Evolutionary conservation across 1,284 basidiomycete genomes (phyloP), one percentile per base, ranked within the genome.

Genomic region (Caloboletus firmus): DNA sequence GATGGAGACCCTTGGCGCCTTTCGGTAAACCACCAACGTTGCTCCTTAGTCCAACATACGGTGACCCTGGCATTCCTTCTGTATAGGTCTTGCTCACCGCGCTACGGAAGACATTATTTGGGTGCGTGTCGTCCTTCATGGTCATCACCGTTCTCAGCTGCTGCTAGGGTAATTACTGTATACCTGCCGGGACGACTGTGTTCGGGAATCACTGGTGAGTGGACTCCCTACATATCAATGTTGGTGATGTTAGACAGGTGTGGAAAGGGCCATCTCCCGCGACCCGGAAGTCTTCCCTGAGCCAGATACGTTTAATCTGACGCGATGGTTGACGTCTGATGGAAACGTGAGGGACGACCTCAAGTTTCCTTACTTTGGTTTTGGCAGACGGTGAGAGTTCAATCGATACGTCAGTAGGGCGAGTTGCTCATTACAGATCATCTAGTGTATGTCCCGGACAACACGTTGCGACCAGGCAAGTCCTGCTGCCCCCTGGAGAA

Each of bases 401-500:
- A 9, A 6, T 28, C 17, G 12, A 10, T 4, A 9, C 8, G 12
- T 7, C 4, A 5, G 18, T 5, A 17, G 5, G 22, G n/a, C 20
- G 9, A n/a, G n/a, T 32, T 13, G 5, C 32, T 46, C 18, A 62
- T 15, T 12, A 13, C 1, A 10, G 12, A 26, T 18, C 18, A 3
- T 51, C 17, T 28, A 62, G 54, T 5, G 45, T 53, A 15, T 60
- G 60, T 30, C 61, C 63, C 1, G 61, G 54, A 34, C 57, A 58
- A 36, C 45, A 61, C n/a, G 10, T 58, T 28, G 50, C 50, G 4
- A 44, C n/a, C 13, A 51, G 45, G 53, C 28, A 51, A 50, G 60
- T 54, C 4, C 17, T 8, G 11, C 22, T 12, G 11, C 18, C 26
- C 1, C 6, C 28, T 9, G 3, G 3, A 20, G 17, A 9, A 5